A percentile compares a stretch with the other conserved stretches of the same genome.
Evolutionary conservation across 208 protist species (phyloP).

Genomic region (Trypanosomatidae sp.): DNA sequence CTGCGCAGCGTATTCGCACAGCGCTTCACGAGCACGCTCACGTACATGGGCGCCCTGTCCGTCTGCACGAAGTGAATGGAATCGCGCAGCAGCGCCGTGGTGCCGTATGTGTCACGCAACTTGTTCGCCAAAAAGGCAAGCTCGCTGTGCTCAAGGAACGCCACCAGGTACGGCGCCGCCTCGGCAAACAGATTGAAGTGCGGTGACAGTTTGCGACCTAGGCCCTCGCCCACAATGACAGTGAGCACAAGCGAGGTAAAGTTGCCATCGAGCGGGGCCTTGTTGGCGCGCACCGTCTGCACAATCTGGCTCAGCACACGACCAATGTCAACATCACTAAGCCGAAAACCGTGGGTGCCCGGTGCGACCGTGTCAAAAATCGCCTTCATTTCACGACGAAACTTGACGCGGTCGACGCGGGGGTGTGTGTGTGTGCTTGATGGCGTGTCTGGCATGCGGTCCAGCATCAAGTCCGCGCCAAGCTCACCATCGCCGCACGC

Average conservation of each 20-base stretch:
- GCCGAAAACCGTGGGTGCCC: conserved; percentile 54
- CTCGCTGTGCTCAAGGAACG: conserved; percentile 54
- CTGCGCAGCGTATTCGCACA: conserved; percentile 5
- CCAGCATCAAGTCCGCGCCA: conserved; percentile 86
- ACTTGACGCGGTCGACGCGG: conserved; percentile 31
- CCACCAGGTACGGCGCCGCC: conserved; percentile 68
- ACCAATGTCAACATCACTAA: conserved; percentile 75
- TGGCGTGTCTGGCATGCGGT: conserved; percentile 32
- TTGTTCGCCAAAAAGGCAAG: conserved; percentile 56
- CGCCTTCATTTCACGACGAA: conserved; percentile 47
- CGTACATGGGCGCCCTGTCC: conserved; percentile 27
- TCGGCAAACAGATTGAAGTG: conserved; percentile 87
- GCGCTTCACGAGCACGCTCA: conserved; percentile 26
- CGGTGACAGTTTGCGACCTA: conserved; percentile 78
- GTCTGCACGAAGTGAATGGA: conserved; percentile 37
- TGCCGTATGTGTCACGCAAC: conserved; percentile 47
- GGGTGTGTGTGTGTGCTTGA: not conserved
- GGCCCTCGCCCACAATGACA: conserved; percentile 85
- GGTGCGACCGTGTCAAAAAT: conserved; percentile 76
- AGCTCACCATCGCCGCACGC: conserved; percentile 74
- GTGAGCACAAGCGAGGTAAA: conserved; percentile 86
- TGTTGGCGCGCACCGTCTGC: conserved; percentile 60
- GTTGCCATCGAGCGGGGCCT: conserved; percentile 81
- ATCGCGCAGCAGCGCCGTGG: conserved; percentile 33
- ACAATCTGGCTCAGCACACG: conserved; percentile 64